These are phyloP conservation scores for Geotrichum restrictum DNA, from an alignment of 1,139 yeast species.

Conservation along the genomic window DNA sequence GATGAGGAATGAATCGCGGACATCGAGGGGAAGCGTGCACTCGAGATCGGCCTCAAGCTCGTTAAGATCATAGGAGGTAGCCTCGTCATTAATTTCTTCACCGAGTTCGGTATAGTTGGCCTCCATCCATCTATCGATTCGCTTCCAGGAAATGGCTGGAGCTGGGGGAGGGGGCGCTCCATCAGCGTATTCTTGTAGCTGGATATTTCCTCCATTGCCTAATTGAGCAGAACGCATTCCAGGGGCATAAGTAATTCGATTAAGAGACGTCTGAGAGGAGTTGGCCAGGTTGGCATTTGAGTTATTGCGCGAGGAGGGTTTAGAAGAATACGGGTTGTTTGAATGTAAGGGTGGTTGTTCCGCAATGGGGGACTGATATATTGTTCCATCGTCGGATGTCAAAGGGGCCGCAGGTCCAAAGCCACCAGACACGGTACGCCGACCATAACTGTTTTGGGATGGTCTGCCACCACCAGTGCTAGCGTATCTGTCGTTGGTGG, in stretches of 20 bases:
- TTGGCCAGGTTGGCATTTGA: conserved; percentile 23
- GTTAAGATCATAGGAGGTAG: conserved; percentile 68
- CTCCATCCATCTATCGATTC: conserved; percentile 71
- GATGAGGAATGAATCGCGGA: conserved; percentile 66
- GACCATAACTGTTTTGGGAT: conserved; percentile 10
- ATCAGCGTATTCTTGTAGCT: conserved; percentile 46
- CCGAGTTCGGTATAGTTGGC: conserved; percentile 74
- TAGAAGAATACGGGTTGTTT: conserved; percentile 21
- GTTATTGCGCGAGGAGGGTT: conserved; percentile 24
- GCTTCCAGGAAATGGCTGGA: conserved; percentile 65
- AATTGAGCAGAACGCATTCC: conserved; percentile 40
- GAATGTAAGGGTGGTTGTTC: neutral
- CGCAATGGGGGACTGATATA: conserved; percentile 12
- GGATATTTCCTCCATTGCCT: conserved; percentile 41
- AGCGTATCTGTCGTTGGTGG: conserved; percentile 64
- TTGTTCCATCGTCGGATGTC: conserved; percentile 18
- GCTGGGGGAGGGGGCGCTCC: conserved; percentile 69
- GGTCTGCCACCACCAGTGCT: conserved; percentile 30
- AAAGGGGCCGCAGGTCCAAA: conserved; percentile 22
- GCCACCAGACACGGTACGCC: conserved; percentile 22
- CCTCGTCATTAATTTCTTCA: conserved; percentile 67
- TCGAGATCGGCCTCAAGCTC: conserved; percentile 72
- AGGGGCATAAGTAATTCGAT: conserved; percentile 36
- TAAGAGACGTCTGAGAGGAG: conserved; percentile 34
- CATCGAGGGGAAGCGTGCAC: conserved; percentile 64